Base-by-base conservation (phyloP, 495 filamentous ascomycete species). In the Penicillium lividum region DNA sequence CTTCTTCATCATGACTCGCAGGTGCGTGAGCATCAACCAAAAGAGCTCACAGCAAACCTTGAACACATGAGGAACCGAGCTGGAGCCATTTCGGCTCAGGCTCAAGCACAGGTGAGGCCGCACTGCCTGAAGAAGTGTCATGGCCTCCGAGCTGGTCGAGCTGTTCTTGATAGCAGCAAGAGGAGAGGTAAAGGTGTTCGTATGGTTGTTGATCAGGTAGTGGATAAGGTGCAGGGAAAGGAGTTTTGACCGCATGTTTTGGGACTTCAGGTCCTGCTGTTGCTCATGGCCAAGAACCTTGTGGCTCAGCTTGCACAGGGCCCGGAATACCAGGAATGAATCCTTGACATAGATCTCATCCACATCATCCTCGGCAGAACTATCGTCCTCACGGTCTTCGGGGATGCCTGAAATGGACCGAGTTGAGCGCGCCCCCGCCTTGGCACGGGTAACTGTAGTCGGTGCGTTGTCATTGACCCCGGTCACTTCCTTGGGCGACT, bases 11-110 rank as follows among this genome's bases (percentile, higher is more conserved):
- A 91, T 89, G 0, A 93, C 89, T 60, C 95, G 84, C 86, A 98
- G 91, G 73, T 93, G 83, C 68, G 92, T 95, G 5, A 97, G 72
- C 87, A 97, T 96, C 57, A 97, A 72, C 92, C 92, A 97, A 71
- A 99, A 98, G 5, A 98, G 96, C 72, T 98, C 95, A 65, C 92
- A 96, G 73, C 89, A 91, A 33, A 96, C 90, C 66, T 98, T 93
- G 73, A 97, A 99, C 1, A 99, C 90, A 60, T 82, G 83, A 55
- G 88, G 88, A 29, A 96, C 91, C 3, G 92, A 90, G 72, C 92
- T 97, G 8, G 93, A 90, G 47, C 92, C 95, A 71, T 99, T 99
- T 36, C 94, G 86, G 34, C 91, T 97, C 54, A 98, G 84, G 69
- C 90, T 93, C 15, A 98, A 80, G 68, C 95, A 96, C 11, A 99